Base-by-base conservation (phyloP, 169 alveolate species). In the Plasmodium blacklocki region DNA sequence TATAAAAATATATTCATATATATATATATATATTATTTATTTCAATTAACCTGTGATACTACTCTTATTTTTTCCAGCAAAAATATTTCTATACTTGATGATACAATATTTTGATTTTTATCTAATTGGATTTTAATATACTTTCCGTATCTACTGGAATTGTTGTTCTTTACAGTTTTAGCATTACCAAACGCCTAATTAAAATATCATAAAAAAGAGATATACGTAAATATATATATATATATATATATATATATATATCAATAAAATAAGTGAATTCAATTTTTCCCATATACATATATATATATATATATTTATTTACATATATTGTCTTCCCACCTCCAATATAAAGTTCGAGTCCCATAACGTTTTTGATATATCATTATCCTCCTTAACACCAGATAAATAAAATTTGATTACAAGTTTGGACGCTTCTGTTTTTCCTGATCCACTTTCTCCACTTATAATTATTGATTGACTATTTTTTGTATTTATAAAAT, bases 401-500 rank as follows among this genome's bases (percentile, higher is more conserved):
- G 94, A 87, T 2, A 96, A 95, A 86, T 93, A 95, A 87, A 64
- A 95, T 90, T 70, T 92, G 95, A 95, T 95, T 67, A 95, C 88
- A 63, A 94, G 97, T 85, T 98, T 98, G 32, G 99, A 98, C 49
- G 99, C 98, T 95, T 98, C 99, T 0, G 99, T 99, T 94, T 99
- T 99, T 7, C 99, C 99, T 2, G 99, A 99, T 0, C 99, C 99
- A 72, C 99, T 96, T 91, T 99, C 99, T 5, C 99, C 99, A 18
- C 99, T 96, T 73, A 99, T 98, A 47, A 99, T 98, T 29, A 99
- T 96, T 12, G 99, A 96, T 76, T 99, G 99, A 66, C 88, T 89
- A 45, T 71, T 91, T 32, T 89, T 90, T 8, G 93, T 91, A 39
- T 92, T 86, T 47, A 89, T 89, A 47, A 95, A 88, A 18, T 95